phyloP scores from a whole-genome alignment of 192 early-diverging fungal genomes.

The Coemansia sp. region DNA sequence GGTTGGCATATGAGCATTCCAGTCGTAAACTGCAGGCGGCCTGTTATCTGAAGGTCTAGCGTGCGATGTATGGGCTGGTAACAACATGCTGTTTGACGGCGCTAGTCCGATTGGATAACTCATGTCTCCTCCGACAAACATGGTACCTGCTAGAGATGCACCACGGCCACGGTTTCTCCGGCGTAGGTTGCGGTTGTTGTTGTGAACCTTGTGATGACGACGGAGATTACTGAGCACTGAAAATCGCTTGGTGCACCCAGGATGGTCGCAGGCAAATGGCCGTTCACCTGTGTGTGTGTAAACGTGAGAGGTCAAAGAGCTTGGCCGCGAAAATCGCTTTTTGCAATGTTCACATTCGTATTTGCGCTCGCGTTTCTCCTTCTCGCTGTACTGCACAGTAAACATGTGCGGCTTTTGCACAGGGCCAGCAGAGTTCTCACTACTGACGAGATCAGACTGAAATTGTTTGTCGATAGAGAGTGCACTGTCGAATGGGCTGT shows the following conservation, averaged over 20 bases:
- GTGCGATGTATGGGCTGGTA: background rate
- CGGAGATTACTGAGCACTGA: conserved; percentile 79
- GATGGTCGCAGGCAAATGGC: conserved; percentile 58
- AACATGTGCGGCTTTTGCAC: background rate
- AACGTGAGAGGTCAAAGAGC: conserved; percentile 60
- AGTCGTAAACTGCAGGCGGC: background rate
- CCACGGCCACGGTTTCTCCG: conserved; percentile 4
- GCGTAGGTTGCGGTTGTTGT: conserved; percentile 9
- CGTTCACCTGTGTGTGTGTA: conserved; percentile 66
- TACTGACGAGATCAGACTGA: too few species aligned
- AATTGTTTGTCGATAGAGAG: too few species aligned
- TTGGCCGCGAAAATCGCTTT: conserved; percentile 61
- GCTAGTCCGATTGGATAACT: background rate
- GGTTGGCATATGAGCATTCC: background rate
- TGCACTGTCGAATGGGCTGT: too few species aligned
- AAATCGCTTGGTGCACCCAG: conserved; percentile 67
- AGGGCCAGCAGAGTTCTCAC: background rate
- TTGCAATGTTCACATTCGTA: conserved; percentile 61
- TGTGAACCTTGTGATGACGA: conserved; percentile 59
- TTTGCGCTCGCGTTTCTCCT: conserved; percentile 52
- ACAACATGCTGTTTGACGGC: background rate
- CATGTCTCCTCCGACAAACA: background rate
- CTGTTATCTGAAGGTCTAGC: background rate
- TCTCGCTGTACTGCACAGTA: conserved; percentile 38
- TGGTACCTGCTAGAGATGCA: background rate